phyloP scores from a whole-genome alignment of 106 monocot species.

The Vanilla planifolia region DNA sequence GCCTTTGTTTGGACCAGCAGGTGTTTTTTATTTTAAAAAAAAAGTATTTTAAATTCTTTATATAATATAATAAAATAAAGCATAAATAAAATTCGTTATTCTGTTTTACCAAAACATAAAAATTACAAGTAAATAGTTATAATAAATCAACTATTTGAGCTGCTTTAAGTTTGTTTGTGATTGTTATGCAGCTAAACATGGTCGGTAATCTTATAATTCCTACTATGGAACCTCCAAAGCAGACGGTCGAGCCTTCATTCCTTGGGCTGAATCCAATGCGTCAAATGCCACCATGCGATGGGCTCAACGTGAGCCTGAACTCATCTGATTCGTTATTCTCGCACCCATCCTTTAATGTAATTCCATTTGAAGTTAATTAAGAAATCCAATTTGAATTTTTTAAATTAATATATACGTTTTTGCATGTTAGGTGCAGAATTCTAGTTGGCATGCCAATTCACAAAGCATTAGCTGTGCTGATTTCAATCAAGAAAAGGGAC shows the following conservation, averaged over 20 bases:
- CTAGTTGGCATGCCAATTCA: constrained; percentile 8
- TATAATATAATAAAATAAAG: constrained; percentile 3
- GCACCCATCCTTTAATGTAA: constrained; percentile 10
- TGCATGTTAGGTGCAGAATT: neutral
- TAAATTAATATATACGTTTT: neutral
- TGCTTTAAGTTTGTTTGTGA: too few relatives aligned
- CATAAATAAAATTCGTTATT: too few relatives aligned
- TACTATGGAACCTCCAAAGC: neutral
- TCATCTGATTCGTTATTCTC: neutral
- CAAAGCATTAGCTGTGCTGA: neutral
- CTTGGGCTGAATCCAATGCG: constrained; percentile 4
- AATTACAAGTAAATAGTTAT: too few relatives aligned
- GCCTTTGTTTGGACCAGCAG: too few relatives aligned
- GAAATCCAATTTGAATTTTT: neutral
- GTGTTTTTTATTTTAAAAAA: neutral
- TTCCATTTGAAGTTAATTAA: neutral
- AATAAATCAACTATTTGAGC: too few relatives aligned
- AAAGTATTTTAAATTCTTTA: neutral
- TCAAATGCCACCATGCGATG: neutral
- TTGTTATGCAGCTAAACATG: constrained; percentile 8
- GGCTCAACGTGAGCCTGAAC: neutral
- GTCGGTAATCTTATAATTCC: neutral
- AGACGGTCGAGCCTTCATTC: neutral
- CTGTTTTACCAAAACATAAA: too few relatives aligned
- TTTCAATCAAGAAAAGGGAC: constrained; percentile 4